These are phyloP conservation scores for Actinomortierella wolfii DNA, from an alignment of 371 early-diverging fungal genomes.

Conservation along the genomic window DNA sequence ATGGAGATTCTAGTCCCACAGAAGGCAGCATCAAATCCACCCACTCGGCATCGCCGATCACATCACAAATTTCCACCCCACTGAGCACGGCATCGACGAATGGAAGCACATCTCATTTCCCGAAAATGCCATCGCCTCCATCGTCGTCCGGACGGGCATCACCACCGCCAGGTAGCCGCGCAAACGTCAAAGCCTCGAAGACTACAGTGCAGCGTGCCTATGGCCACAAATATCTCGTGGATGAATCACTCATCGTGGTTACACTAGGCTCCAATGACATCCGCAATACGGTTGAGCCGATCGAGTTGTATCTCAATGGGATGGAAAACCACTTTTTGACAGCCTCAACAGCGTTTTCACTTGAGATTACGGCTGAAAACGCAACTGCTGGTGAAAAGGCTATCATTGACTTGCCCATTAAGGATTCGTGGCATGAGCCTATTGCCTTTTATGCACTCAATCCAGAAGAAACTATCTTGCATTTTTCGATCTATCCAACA, in stretches of 20 bases:
- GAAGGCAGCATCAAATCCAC: conserved; percentile 1
- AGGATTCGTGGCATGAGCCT: conserved; percentile 58
- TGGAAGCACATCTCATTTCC: conserved; percentile 2
- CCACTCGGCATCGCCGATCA: too few species aligned
- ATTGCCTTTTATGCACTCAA: conserved; percentile 60
- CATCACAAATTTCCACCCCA: conserved; percentile 5
- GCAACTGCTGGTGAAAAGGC: conserved; percentile 64
- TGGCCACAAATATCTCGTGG: conserved; percentile 71
- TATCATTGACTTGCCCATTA: conserved; percentile 63
- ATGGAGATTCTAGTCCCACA: conserved; percentile 12
- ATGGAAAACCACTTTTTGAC: conserved; percentile 28
- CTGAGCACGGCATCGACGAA: conserved; percentile 9
- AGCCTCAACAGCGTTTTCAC: conserved; percentile 54
- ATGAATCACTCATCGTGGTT: conserved; percentile 66
- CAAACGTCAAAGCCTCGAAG: conserved; percentile 23
- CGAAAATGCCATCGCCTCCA: conserved; percentile 18
- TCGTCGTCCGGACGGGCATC: conserved; percentile 3
- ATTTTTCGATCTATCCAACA: conserved; percentile 70
- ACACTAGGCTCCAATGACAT: conserved; percentile 73
- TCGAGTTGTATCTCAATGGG: conserved; percentile 41
- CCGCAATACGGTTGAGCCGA: conserved; percentile 50
- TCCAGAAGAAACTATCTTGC: conserved; percentile 60
- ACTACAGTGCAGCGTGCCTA: conserved; percentile 53
- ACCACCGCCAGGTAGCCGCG: conserved; percentile 10
- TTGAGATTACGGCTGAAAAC: conserved; percentile 64